Conservation (phyloP, 2,329 filamentous ascomycete species). For the Sclerotinia borealis region DNA sequence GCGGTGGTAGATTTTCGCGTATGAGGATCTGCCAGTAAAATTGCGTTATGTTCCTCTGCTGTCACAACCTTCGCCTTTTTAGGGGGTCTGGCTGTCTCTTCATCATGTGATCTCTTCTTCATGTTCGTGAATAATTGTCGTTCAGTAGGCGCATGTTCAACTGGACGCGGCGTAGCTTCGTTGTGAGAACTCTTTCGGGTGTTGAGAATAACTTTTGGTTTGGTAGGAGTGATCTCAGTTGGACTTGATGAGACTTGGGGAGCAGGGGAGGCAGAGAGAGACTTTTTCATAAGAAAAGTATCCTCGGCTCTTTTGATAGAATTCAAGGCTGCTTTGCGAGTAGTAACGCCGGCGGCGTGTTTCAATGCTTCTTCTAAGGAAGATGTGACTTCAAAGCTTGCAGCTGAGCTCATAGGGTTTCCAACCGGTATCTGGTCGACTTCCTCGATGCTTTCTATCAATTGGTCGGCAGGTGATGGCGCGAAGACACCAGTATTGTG, state of each 20-base stretch:
- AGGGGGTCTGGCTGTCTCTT: constrained; percentile 15
- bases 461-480: constrained; percentile 4
- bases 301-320: not conserved
- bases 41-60: constrained; percentile 87
- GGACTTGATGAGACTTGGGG: not conserved
- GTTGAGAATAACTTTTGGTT: not conserved
- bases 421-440: not conserved
- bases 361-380: constrained; percentile 32
- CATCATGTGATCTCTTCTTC: constrained; percentile 16
- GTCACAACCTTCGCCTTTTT: constrained; percentile 47
- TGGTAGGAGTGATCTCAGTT: not conserved
- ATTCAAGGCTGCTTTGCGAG: not conserved
- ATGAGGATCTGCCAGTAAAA: constrained; percentile 75
- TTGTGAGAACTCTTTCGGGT: not conserved
- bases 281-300: not conserved
- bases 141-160: not conserved
- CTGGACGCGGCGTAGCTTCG: not conserved
- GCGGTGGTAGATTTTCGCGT: constrained; percentile 85
- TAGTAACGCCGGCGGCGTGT: constrained; percentile 11
- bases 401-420: constrained; percentile 19
- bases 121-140: not conserved
- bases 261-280: not conserved
- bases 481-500: constrained; percentile 15
- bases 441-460: constrained; percentile 7
- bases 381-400: constrained; percentile 30